Evolutionary conservation across 2,329 filamentous ascomycete species (phyloP).

Genomic region (Fusarium sp.): DNA sequence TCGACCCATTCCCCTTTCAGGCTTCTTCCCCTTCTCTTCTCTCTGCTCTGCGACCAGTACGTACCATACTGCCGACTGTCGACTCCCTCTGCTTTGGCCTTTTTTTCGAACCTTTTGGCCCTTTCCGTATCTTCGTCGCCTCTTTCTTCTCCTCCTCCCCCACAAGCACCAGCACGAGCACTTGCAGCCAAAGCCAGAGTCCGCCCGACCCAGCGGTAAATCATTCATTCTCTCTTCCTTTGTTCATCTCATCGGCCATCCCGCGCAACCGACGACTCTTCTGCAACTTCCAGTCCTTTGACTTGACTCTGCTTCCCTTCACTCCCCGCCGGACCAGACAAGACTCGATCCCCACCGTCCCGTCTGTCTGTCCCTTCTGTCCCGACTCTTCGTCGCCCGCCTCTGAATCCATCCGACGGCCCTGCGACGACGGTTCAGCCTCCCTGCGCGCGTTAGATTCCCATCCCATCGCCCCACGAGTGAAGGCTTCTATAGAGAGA

Average conservation of each 20-base stretch:
- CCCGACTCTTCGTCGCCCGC: constrained; percentile 20
- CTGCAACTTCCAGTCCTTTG: constrained; percentile 7
- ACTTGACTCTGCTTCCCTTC: not conserved
- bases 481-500: constrained; percentile 32
- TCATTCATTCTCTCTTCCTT: constrained; percentile 34
- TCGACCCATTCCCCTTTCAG: constrained; percentile 40
- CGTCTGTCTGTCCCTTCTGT: constrained; percentile 4
- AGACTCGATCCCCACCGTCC: constrained; percentile 10
- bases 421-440: constrained; percentile 30
- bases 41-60: constrained; percentile 6
- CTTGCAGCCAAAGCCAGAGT: constrained; percentile 31
- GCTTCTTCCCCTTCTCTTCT: constrained; percentile 39
- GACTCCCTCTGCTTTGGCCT: constrained; percentile 40
- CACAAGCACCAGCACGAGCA: not conserved
- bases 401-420: constrained; percentile 24
- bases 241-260: constrained; percentile 29
- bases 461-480: constrained; percentile 19
- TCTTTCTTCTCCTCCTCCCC: constrained; percentile 31
- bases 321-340: not conserved
- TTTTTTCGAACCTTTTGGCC: constrained; percentile 37
- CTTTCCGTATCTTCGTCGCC: constrained; percentile 24
- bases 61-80: constrained; percentile 17
- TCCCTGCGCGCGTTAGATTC: constrained; percentile 34
- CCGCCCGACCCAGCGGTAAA: constrained; percentile 34
- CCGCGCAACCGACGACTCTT: constrained; percentile 21